Percentiles rank a stretch among this genome's conserved stretches.
Conservation (phyloP, 2,329 filamentous ascomycete genomes). For the Aspergillus flavus region DNA sequence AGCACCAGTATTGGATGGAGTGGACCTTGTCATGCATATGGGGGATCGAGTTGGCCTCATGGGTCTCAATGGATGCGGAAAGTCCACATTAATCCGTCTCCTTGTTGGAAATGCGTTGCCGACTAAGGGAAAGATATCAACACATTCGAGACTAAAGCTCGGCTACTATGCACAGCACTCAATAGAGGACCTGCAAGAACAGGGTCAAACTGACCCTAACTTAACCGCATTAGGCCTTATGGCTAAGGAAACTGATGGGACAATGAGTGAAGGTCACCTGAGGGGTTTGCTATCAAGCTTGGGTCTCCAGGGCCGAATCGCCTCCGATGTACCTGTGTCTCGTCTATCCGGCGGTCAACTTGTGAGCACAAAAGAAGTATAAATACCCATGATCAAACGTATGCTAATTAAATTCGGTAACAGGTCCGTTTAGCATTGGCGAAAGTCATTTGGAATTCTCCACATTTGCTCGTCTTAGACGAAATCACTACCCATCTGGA, state of each 20-base stretch:
- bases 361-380: conserved; percentile 47
- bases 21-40: conserved; percentile 70
- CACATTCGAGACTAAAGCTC: conserved; percentile 69
- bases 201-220: conserved; percentile 53
- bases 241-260: conserved; percentile 54
- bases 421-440: conserved; percentile 66
- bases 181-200: conserved; percentile 66
- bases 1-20: conserved; percentile 59
- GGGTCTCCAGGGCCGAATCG: conserved; percentile 69
- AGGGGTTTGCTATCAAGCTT: conserved; percentile 68
- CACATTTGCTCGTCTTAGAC: conserved; percentile 75
- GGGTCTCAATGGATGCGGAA: conserved; percentile 79
- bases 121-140: conserved; percentile 62
- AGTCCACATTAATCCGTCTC: conserved; percentile 75
- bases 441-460: conserved; percentile 66
- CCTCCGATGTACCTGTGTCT: conserved; percentile 72
- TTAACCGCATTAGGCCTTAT: conserved; percentile 70
- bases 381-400: not conserved
- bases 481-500: conserved; percentile 86
- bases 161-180: conserved; percentile 82
- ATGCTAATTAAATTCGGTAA: not conserved
- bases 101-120: conserved; percentile 65
- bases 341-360: conserved; percentile 80
- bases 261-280: conserved; percentile 66
- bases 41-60: conserved; percentile 75